A percentile compares a stretch with the other conserved stretches of the same genome.
Evolutionary conservation across 2,329 filamentous ascomycete genomes (phyloP).

Genomic region (Aspergillus udagawae): DNA sequence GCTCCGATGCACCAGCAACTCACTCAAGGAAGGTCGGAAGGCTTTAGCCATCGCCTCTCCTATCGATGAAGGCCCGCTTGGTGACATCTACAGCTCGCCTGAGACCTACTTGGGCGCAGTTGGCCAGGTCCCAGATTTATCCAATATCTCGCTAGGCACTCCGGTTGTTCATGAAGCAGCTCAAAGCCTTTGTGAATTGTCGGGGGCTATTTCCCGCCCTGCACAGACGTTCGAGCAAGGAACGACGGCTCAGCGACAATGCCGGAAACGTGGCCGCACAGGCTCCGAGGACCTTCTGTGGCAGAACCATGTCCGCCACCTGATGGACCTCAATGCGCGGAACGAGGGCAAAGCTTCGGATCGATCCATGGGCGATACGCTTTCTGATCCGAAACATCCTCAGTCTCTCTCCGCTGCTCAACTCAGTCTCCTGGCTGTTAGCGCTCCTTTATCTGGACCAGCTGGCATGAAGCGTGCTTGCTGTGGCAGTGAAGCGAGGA

Average conservation of each 20-base stretch:
- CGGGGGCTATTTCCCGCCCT: conserved; percentile 27
- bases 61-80: conserved; percentile 33
- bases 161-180: conserved; percentile 37
- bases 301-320: conserved; percentile 37
- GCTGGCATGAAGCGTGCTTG: conserved; percentile 40
- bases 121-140: conserved; percentile 30
- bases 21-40: conserved; percentile 35
- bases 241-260: conserved; percentile 19
- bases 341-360: conserved; percentile 28
- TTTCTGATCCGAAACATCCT: conserved; percentile 18
- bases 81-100: conserved; percentile 33
- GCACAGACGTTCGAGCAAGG: conserved; percentile 8
- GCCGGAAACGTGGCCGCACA: conserved; percentile 39
- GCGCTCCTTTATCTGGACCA: conserved; percentile 29
- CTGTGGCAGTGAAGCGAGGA: conserved; percentile 36
- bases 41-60: conserved; percentile 34
- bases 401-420: conserved; percentile 12
- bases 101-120: conserved; percentile 24
- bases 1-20: conserved; percentile 36
- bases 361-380: conserved; percentile 28
- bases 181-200: conserved; percentile 39
- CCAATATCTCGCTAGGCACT: conserved; percentile 31
- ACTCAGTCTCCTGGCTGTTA: conserved; percentile 18
- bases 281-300: conserved; percentile 36
- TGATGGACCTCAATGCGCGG: conserved; percentile 28